Evolutionary conservation across 192 early-diverging fungal species (phyloP), one percentile per base, ranked within the genome.

Genomic region (Coemansia sp.): DNA sequence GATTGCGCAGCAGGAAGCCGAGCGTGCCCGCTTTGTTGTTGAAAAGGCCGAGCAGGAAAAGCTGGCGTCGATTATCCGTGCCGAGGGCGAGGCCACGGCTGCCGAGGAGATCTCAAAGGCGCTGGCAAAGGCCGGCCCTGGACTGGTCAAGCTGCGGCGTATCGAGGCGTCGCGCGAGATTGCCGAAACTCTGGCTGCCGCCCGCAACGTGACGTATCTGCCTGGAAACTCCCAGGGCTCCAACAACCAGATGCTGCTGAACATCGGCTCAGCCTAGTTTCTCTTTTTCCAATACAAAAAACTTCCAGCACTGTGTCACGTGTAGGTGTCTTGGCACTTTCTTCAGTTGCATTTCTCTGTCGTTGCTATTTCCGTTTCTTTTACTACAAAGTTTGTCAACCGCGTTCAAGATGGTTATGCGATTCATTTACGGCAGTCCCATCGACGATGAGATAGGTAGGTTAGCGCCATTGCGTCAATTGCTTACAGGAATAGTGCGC

Each of bases 31-130:
- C 63, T 99, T 97, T 81, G 84, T 97, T 47, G 97, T 99, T 23
- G 97, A 99, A 69, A 91, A 90, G 80, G 97, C 97, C 17, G 92
- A 99, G 80, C 94, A 97, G 79, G 97, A 99, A 71, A 97, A 94
- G 81, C 84, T 87, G 65, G 97, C 97, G 9, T 85, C 90, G 11
- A 88, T 99, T 61, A 99, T 99, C 75, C 84, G 93, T 41, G 97
- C 97, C 54, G 97, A 99, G 73, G 97, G 97, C 76, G 95, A 99
- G 80, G 90, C 94, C 36, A 58, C 56, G 23, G 97, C 97, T 39
- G 97, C 97, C 17, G 88, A 96, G 41, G 68, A 90, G 57, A 91
- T 99, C 65, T 92, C 89, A n/a, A 80, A 82, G 28, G 87, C 97
- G 16, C 78, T 94, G 63, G 80, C 88, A 55, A 94, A 96, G 85